Evolutionary conservation across 305 asterid species (phyloP), one percentile per base, ranked within the genome.

Genomic region (Fraxinus paxiana): DNA sequence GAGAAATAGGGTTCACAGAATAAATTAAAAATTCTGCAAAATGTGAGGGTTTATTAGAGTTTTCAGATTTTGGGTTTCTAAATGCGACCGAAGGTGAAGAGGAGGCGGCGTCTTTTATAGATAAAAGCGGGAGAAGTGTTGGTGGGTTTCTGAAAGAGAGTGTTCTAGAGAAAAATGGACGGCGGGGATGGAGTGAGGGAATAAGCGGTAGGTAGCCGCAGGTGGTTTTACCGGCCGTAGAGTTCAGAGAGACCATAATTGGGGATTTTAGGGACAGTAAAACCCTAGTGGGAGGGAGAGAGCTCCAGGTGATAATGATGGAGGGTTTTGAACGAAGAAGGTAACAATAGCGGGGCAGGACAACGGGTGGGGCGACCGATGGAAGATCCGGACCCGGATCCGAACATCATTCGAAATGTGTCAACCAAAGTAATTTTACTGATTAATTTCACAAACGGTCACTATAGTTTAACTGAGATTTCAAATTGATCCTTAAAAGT

Each of bases 151-250:
- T 46, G 79, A 84, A 78, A 30, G 94, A 82, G 28, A 86, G 26
- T 81, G 97, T 89, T 43, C 82, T 77, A 46, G 84, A 65, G 79
- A 83, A 82, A 34, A 81, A 77, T 17, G 87, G 87, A 75, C 88
- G 90, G 78, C 54, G 87, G 83, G 63, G 81, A 81, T 87, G 71
- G 79, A 79, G 77, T 12, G 86, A 76, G 70, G 87, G 82, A 26
- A 51, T 3, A 48, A 73, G 75, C 46, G 87, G 87, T 41, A 73
- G 83, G 18, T 43, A 89, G 79, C 73, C 28, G 80, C 69, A 24
- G 83, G 87, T 51, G 71, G 87, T 67, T 76, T 85, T 91, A 35
- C 93, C 91, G 81, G 86, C 63, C 87, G 30, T 86, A 79, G 87
- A 89, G 89, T 84, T 85, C 81, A 85, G 84, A 67, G 76, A 18